Evolutionary conservation across 495 filamentous ascomycete genomes (phyloP).

Genomic region (Neurospora sp.): DNA sequence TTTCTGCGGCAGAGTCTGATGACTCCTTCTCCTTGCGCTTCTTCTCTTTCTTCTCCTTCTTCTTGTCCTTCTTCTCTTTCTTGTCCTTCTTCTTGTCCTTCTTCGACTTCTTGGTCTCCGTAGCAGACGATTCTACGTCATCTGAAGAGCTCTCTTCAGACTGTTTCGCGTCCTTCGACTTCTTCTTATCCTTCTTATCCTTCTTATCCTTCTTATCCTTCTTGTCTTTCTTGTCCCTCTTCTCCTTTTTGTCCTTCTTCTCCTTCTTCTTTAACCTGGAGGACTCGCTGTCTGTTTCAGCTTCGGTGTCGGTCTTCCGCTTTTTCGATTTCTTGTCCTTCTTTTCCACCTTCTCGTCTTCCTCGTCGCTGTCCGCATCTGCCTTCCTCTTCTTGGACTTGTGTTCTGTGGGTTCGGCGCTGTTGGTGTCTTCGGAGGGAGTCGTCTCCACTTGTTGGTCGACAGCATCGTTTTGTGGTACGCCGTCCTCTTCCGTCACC

Average conservation of each 20-base stretch:
- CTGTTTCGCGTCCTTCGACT: slow-evolving; percentile 2
- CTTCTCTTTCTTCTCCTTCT: slow-evolving; percentile 36
- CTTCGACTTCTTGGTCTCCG: slow-evolving; percentile 14
- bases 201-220: not conserved
- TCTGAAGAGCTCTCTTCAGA: slow-evolving; percentile 5
- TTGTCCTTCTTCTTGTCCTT: slow-evolving; percentile 27
- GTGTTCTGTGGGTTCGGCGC: slow-evolving; percentile 18
- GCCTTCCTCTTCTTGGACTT: slow-evolving; percentile 38
- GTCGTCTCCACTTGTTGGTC: slow-evolving; percentile 14
- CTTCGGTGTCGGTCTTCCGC: slow-evolving; percentile 24
- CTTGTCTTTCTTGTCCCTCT: slow-evolving; percentile 11
- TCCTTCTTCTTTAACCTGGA: slow-evolving; percentile 26
- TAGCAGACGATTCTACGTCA: slow-evolving; percentile 14
- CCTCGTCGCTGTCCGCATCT: slow-evolving; percentile 20
- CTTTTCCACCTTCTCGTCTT: slow-evolving; percentile 24
- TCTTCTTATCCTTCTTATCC: slow-evolving; percentile 3
- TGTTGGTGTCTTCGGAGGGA: slow-evolving; percentile 11
- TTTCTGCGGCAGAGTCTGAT: slow-evolving; percentile 14
- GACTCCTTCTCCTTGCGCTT: slow-evolving; percentile 35
- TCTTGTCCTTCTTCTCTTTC: slow-evolving; percentile 20
- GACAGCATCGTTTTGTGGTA: not conserved
- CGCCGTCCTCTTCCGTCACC: not conserved
- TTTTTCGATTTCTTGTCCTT: slow-evolving; percentile 33
- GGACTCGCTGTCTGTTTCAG: slow-evolving; percentile 14
- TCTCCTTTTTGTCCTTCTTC: slow-evolving; percentile 29